A percentile compares a stretch with the other conserved stretches of the same genome.
Evolutionary conservation across 768 basidiomycete genomes (phyloP).

Genomic region (Scleroderma citrinum): DNA sequence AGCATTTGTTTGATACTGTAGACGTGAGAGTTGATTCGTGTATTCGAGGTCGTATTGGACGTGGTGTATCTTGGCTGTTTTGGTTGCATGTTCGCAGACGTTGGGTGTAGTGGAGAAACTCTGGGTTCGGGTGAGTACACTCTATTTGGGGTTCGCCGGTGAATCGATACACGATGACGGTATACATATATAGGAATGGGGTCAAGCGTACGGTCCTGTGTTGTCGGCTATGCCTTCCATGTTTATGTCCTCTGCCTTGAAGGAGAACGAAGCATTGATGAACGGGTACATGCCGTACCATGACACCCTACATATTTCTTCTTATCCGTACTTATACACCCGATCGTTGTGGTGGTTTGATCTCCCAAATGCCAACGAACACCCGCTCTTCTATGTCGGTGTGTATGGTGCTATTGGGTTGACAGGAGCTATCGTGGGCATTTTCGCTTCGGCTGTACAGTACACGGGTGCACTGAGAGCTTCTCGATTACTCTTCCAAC

Average conservation of each 20-base stretch:
- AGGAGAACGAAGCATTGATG: constrained; percentile 26
- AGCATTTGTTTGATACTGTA: not conserved
- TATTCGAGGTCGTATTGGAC: constrained; percentile 29
- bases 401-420: constrained; percentile 61
- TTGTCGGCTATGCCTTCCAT: constrained; percentile 1
- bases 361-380: constrained; percentile 47
- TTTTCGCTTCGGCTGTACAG: constrained; percentile 47
- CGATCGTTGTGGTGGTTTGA: constrained; percentile 19
- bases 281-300: constrained; percentile 17
- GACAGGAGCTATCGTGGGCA: constrained; percentile 40
- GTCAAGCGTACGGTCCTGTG: constrained; percentile 15
- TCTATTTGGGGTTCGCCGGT: not conserved
- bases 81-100: constrained; percentile 21
- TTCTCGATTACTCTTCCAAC: constrained; percentile 35
- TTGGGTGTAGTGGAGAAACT: constrained; percentile 26
- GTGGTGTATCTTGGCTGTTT: constrained; percentile 15
- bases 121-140: constrained; percentile 22
- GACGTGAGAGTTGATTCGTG: too few species aligned
- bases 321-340: constrained; percentile 14
- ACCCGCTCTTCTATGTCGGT: constrained; percentile 69
- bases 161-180: too few species aligned
- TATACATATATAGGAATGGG: constrained; percentile 28
- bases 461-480: constrained; percentile 46
- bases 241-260: constrained; percentile 18
- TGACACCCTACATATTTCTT: constrained; percentile 11